Percentiles rank a stretch among this genome's conserved stretches.
Evolutionary conservation across 2,329 filamentous ascomycete genomes (phyloP).

Genomic region (Aspergillus thermomutatus): DNA sequence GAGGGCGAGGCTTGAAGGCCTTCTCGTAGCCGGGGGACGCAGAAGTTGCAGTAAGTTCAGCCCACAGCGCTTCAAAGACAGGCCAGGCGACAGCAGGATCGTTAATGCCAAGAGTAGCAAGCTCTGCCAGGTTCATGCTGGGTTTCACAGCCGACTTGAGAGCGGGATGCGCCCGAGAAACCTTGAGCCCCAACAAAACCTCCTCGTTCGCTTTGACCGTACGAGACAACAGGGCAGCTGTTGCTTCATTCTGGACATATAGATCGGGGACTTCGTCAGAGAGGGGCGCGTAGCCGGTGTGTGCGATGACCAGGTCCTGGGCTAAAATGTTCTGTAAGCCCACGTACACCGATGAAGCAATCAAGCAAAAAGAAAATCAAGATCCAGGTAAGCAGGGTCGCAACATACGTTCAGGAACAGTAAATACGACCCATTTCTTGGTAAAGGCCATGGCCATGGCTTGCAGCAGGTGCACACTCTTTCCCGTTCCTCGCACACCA

Average conservation of each 20-base stretch:
- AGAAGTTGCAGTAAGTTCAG: conserved; percentile 63
- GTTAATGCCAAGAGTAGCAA: conserved; percentile 66
- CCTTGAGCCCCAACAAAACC: conserved; percentile 55
- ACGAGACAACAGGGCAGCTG: conserved; percentile 67
- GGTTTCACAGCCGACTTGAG: conserved; percentile 59
- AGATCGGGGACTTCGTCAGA: conserved; percentile 50
- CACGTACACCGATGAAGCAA: not conserved
- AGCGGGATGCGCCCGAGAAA: conserved; percentile 54
- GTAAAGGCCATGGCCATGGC: conserved; percentile 76
- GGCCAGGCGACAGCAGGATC: conserved; percentile 77
- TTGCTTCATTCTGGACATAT: conserved; percentile 78
- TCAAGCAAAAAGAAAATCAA: conserved; percentile 6
- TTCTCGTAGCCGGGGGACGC: conserved; percentile 42
- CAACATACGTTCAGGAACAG: conserved; percentile 77
- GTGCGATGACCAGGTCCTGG: conserved; percentile 74
- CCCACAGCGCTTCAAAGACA: conserved; percentile 76
- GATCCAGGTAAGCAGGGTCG: not conserved
- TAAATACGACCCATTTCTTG: conserved; percentile 84
- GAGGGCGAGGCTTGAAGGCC: conserved; percentile 50
- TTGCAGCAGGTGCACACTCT: conserved; percentile 83
- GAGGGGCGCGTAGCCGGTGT: conserved; percentile 75
- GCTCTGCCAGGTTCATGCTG: conserved; percentile 61
- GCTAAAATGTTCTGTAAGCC: conserved; percentile 48
- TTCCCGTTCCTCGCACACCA: conserved; percentile 73
- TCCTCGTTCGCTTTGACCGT: conserved; percentile 69